Evolutionary conservation across 176 grass and related monocot genomes (phyloP).

Genomic region (Puccinellia tenuiflora): DNA sequence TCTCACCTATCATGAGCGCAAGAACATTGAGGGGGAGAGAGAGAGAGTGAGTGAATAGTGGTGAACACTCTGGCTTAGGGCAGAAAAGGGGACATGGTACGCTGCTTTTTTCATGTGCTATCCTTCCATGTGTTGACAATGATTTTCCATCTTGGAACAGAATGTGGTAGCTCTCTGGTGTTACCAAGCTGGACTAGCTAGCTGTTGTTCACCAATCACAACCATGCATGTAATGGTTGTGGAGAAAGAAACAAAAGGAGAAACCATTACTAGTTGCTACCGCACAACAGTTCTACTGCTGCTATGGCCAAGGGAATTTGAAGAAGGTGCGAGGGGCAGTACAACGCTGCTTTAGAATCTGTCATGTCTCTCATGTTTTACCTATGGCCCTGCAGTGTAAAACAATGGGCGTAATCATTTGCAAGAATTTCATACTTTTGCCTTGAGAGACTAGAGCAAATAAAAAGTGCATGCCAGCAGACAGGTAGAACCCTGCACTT

Average conservation of each 20-base stretch:
- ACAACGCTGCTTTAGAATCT: conserved; percentile 39
- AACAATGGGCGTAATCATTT: conserved; percentile 47
- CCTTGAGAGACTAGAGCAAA: conserved; percentile 29
- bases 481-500: conserved; percentile 33
- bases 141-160: conserved; percentile 37
- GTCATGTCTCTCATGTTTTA: conserved; percentile 46
- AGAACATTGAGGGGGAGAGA: background rate
- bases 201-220: background rate
- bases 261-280: background rate
- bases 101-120: conserved; percentile 43
- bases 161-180: background rate
- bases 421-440: conserved; percentile 20
- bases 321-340: conserved; percentile 4
- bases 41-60: conserved; percentile 1
- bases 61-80: conserved; percentile 28
- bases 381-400: conserved; percentile 24
- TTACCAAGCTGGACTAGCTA: background rate
- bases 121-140: conserved; percentile 31
- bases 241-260: conserved; percentile 29
- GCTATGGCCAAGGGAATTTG: background rate
- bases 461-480: conserved; percentile 29
- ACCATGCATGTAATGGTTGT: background rate
- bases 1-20: conserved; percentile 30
- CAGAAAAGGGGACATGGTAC: conserved; percentile 30
- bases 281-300: background rate